Percentiles rank a stretch among this genome's conserved stretches.
Evolutionary conservation across 2,329 filamentous ascomycete species (phyloP).

Genomic region (Botrytis porri): DNA sequence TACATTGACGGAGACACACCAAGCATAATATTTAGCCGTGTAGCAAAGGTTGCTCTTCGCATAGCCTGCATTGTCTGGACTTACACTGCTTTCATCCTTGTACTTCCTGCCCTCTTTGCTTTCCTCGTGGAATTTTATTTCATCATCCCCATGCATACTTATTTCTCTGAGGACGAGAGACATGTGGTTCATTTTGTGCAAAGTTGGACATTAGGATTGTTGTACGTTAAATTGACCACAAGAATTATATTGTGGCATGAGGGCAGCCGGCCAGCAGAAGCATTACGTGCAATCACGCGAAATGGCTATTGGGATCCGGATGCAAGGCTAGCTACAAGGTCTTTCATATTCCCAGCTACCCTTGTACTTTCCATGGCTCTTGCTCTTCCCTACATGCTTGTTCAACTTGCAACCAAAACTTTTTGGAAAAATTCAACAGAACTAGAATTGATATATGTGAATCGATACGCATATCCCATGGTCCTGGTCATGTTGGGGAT

Average conservation of each 20-base stretch:
- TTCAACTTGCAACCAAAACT: conserved; percentile 48
- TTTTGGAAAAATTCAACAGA: conserved; percentile 33
- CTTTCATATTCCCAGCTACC: conserved; percentile 75
- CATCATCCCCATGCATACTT: conserved; percentile 64
- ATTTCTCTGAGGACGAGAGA: conserved; percentile 39
- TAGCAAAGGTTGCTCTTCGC: conserved; percentile 22
- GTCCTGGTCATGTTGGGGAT: conserved; percentile 41
- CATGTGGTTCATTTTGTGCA: conserved; percentile 87
- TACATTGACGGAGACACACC: conserved; percentile 33
- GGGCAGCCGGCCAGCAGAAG: conserved; percentile 67
- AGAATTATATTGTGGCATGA: conserved; percentile 67
- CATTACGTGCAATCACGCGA: conserved; percentile 70
- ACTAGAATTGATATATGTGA: conserved; percentile 40
- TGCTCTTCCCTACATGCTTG: conserved; percentile 59
- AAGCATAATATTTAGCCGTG: conserved; percentile 31
- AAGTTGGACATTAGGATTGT: conserved; percentile 87
- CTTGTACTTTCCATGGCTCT: conserved; percentile 62
- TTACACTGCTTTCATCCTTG: conserved; percentile 68
- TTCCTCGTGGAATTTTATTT: conserved; percentile 84
- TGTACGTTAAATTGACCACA: conserved; percentile 80
- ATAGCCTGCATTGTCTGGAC: conserved; percentile 63
- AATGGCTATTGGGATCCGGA: conserved; percentile 79
- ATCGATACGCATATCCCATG: conserved; percentile 72
- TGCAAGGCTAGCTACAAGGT: conserved; percentile 73
- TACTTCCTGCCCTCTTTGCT: conserved; percentile 78